Conservation (phyloP, 805 yeast genomes). For the Teunomyces cretensis region DNA sequence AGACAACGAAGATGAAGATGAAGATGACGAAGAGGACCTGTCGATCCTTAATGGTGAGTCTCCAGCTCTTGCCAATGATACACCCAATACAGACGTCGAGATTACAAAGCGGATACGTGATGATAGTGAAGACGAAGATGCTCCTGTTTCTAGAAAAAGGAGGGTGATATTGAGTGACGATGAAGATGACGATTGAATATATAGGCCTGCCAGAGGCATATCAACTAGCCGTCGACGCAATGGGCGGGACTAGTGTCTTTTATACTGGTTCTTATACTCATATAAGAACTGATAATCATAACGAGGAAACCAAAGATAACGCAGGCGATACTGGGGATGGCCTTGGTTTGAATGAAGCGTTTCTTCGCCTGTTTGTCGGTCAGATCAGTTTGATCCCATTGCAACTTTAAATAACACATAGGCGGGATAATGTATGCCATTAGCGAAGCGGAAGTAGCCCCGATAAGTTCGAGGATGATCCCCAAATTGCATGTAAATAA, state of each 20-base stretch:
- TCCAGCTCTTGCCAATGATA: background rate
- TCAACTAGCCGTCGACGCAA: constrained; percentile 40
- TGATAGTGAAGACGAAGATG: constrained; percentile 11
- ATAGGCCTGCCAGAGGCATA: background rate
- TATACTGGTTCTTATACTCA: constrained; percentile 56
- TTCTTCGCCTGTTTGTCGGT: constrained; percentile 21
- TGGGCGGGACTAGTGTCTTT: constrained; percentile 44
- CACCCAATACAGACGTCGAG: background rate
- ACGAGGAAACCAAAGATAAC: constrained; percentile 71
- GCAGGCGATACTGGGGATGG: constrained; percentile 59
- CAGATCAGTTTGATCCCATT: constrained; percentile 43
- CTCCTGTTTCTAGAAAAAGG: constrained; percentile 17
- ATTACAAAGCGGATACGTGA: constrained; percentile 3
- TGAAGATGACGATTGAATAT: constrained; percentile 15
- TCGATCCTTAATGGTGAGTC: background rate
- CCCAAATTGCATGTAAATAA: constrained; percentile 85
- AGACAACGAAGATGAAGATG: constrained; percentile 14
- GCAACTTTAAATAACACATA: constrained; percentile 69
- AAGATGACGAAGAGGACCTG: constrained; percentile 2
- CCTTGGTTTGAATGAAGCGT: constrained; percentile 36
- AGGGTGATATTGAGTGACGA: constrained; percentile 23
- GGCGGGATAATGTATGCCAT: constrained; percentile 95
- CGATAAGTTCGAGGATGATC: constrained; percentile 82
- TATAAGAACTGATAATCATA: constrained; percentile 78
- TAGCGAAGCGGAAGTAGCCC: constrained; percentile 88